Evolutionary conservation across 2,329 filamentous ascomycete genomes (phyloP), one percentile per base, ranked within the genome.

Genomic region (Cercospora brassicicola): DNA sequence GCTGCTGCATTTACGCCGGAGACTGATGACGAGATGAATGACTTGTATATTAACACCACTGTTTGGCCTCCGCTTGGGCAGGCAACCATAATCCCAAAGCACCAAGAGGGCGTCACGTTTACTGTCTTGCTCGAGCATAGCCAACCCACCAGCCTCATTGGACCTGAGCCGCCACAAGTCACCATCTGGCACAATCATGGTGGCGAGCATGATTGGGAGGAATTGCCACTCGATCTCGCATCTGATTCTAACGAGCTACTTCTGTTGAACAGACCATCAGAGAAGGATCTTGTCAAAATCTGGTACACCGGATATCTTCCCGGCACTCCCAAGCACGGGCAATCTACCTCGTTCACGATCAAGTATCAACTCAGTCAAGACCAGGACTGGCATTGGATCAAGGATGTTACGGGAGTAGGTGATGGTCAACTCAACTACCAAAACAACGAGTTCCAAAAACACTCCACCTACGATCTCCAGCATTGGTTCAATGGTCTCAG

Each of bases 11-110:
- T 71, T 57, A 68, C 66, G 13, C 68, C 68, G 8, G 61, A 62
- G 3, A 62, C 68, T 18, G 66, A 64, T 31, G 66, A 70, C 18
- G 68, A 65, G 10, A 62, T 67, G 30, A 69, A 73, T 61, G 69
- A 71, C 39, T 83, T 86, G 79, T 85, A 85, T 75, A 84, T 86
- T 23, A 82, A 84, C 69, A 78, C 90, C 13, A 85, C 84, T 4
- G 88, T 84, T 68, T 89, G 88, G 74, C 94, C 94, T 11, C 88
- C 92, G 0, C 80, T 97, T 62, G 92, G 90, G 1, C 91, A 94
- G 76, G 85, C 91, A 26, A 93, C 92, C 1, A 84, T 87, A 59
- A 76, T 91, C 20, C 79, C 82, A 28, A 76, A 80, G 45, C 73
- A 78, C 18, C 77, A 79, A n/a, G 74, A 70, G 2, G 72, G 85